Conservation (phyloP, 805 yeast species). For the Hermanozyma aechmeae region DNA sequence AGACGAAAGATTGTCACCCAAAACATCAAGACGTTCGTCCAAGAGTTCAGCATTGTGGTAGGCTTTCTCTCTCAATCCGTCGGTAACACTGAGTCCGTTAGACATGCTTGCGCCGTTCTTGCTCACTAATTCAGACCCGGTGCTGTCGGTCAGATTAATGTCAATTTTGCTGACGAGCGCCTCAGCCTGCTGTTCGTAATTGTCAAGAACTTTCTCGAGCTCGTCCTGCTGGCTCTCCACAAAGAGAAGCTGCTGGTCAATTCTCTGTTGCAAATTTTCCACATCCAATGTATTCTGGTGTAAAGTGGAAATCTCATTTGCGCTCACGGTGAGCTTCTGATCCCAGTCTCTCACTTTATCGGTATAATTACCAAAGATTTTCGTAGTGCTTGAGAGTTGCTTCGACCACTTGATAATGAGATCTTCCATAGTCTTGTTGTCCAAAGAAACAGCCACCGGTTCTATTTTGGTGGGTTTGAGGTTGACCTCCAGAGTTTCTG, state of each 20-base stretch:
- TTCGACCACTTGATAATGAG: constrained; percentile 88
- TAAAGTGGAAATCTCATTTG: constrained; percentile 71
- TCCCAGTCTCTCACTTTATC: constrained; percentile 80
- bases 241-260: constrained; percentile 80
- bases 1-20: constrained; percentile 69
- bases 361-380: constrained; percentile 68
- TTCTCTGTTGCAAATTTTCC: constrained; percentile 73
- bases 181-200: constrained; percentile 72
- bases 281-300: constrained; percentile 74
- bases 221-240: constrained; percentile 91
- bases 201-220: constrained; percentile 69
- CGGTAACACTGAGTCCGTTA: constrained; percentile 43
- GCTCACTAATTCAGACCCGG: constrained; percentile 4
- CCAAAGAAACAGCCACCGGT: constrained; percentile 66
- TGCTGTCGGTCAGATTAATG: constrained; percentile 11
- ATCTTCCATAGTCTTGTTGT: constrained; percentile 89
- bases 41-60: constrained; percentile 79
- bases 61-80: constrained; percentile 83
- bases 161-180: constrained; percentile 32
- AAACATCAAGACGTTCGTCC: constrained; percentile 68
- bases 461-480: constrained; percentile 46
- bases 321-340: constrained; percentile 69
- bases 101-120: no score
- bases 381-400: constrained; percentile 65
- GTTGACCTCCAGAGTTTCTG: no score